These are phyloP conservation scores for Castanea sativa DNA, from an alignment of 306 rosid genomes.

Conservation along the genomic window DNA sequence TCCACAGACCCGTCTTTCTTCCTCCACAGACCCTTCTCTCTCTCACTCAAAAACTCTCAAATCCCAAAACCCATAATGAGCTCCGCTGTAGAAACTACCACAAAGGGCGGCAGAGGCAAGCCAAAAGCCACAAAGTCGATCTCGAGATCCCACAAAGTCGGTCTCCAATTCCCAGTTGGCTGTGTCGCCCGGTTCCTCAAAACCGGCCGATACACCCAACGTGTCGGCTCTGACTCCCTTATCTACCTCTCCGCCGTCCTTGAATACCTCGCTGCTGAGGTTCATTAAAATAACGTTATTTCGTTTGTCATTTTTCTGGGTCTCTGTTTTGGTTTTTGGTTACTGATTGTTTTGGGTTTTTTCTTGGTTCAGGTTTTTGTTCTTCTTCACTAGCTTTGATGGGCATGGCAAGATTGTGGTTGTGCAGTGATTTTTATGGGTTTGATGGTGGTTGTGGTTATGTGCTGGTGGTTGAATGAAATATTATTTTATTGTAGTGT, in stretches of 20 bases:
- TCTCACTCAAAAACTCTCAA: not conserved
- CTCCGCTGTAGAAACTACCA: conserved; percentile 14
- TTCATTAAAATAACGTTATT: not conserved
- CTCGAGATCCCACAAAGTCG: conserved; percentile 65
- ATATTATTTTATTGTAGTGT: too few relatives aligned
- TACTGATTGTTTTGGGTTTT: not conserved
- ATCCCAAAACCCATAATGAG: conserved; percentile 22
- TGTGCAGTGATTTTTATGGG: too few relatives aligned
- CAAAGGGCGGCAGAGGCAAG: conserved; percentile 64
- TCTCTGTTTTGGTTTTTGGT: not conserved
- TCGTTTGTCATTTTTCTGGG: too few relatives aligned
- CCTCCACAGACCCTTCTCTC: too few relatives aligned
- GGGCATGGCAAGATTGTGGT: too few relatives aligned
- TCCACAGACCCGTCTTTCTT: too few relatives aligned
- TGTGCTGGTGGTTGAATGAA: too few relatives aligned
- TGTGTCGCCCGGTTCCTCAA: conserved; percentile 74
- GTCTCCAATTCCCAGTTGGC: conserved; percentile 91
- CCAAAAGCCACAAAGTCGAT: conserved; percentile 52
- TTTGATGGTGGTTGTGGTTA: too few relatives aligned
- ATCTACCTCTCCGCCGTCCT: conserved; percentile 87
- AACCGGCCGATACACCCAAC: conserved; percentile 65
- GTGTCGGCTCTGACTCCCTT: conserved; percentile 72
- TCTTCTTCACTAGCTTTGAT: too few relatives aligned
- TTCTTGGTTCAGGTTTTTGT: conserved; percentile 41
- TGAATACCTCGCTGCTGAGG: conserved; percentile 90